A percentile compares a stretch with the other conserved stretches of the same genome.
Evolutionary conservation across 345 rosid genomes (phyloP).

Genomic region (Balakata baccata): DNA sequence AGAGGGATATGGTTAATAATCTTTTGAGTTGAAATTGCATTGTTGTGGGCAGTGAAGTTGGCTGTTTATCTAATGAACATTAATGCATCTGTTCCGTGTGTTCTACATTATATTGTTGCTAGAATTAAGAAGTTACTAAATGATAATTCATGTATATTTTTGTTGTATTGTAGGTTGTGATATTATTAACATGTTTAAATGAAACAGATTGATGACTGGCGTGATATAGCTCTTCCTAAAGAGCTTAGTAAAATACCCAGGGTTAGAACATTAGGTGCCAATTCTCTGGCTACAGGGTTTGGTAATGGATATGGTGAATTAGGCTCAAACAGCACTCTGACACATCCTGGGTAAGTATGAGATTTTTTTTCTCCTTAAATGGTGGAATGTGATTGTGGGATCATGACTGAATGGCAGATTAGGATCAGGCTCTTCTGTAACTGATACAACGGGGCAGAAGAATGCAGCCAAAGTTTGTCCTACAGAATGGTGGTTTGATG

Average conservation of each 20-base stretch:
- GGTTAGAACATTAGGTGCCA: slow-evolving; percentile 63
- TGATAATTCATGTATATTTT: not conserved
- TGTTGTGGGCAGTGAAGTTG: not conserved
- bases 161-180: not conserved
- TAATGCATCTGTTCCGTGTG: not conserved
- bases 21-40: slow-evolving; percentile 4
- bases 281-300: slow-evolving; percentile 68
- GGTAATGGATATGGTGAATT: slow-evolving; percentile 66
- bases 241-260: slow-evolving; percentile 55
- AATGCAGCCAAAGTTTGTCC: slow-evolving; percentile 46
- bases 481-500: slow-evolving; percentile 83
- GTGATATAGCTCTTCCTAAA: slow-evolving; percentile 72
- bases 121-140: not conserved
- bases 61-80: not conserved
- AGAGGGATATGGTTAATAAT: not conserved
- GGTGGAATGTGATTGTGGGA: slow-evolving; percentile 17
- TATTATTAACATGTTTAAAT: not conserved
- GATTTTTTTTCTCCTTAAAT: not conserved
- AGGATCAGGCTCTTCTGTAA: slow-evolving; percentile 11
- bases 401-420: slow-evolving; percentile 17
- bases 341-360: slow-evolving; percentile 47
- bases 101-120: not conserved
- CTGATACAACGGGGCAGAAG: slow-evolving; percentile 24
- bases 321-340: slow-evolving; percentile 37
- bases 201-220: slow-evolving; percentile 94